Evolutionary conservation across 2,329 filamentous ascomycete genomes (phyloP).

Genomic region (Colletotrichum spaethianum): DNA sequence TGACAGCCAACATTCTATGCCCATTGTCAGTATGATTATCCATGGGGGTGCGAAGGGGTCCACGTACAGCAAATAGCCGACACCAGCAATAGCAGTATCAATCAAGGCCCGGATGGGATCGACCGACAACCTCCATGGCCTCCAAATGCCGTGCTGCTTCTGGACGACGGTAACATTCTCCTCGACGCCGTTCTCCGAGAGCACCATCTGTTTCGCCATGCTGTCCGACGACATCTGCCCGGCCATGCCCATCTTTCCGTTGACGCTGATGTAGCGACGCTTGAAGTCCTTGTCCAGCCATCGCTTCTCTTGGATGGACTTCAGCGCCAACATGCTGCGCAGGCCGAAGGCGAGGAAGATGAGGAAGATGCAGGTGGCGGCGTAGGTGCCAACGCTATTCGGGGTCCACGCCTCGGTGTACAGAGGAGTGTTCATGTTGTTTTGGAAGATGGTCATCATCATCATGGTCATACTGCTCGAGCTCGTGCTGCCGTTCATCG

Average conservation of each 20-base stretch:
- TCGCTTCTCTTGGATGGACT: slow-evolving; percentile 71
- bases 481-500: slow-evolving; percentile 28
- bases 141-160: slow-evolving; percentile 63
- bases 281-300: slow-evolving; percentile 82
- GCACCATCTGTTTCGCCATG: slow-evolving; percentile 74
- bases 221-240: slow-evolving; percentile 72
- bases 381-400: slow-evolving; percentile 77
- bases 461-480: slow-evolving; percentile 39
- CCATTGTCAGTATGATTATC: background rate
- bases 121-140: slow-evolving; percentile 86
- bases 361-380: slow-evolving; percentile 92
- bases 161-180: slow-evolving; percentile 84
- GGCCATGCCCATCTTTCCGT: slow-evolving; percentile 72
- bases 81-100: slow-evolving; percentile 79
- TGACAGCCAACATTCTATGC: slow-evolving; percentile 88
- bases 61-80: slow-evolving; percentile 89
- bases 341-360: slow-evolving; percentile 80
- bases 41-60: background rate
- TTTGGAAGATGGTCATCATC: slow-evolving; percentile 75
- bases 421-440: slow-evolving; percentile 62
- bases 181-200: slow-evolving; percentile 84
- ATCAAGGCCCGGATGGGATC: slow-evolving; percentile 81
- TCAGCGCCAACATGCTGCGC: slow-evolving; percentile 80
- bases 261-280: slow-evolving; percentile 83
- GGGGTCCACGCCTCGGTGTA: slow-evolving; percentile 82